Base-by-base conservation (phyloP, 495 filamentous ascomycete species). In the Penicillium coprophilum region DNA sequence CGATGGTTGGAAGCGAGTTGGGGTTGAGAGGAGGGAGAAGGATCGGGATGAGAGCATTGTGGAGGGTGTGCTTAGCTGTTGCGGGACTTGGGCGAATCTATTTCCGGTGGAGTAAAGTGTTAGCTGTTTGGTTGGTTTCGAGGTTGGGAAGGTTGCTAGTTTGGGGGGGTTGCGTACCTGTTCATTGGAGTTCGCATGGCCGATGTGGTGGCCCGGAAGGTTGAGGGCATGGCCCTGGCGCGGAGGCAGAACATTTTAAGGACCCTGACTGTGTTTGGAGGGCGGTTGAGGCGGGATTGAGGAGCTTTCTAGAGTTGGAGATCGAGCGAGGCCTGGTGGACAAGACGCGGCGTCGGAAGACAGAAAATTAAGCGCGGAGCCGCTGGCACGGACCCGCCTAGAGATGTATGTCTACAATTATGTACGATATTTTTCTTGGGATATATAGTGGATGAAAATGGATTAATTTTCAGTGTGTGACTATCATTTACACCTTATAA, bases 291-390 rank as follows among this genome's bases (percentile, higher is more conserved):
- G 47, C 28, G 13, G 38, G 31, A 20, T 57, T 58, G 30, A 50
- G 41, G 46, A 36, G 23, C 31, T 51, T 30, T 11, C 43, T 41
- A 48, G 23, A 48, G 50, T 52, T 59, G 59, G 32, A 43, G 49
- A 49, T 50, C 45, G 28, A 47, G 45, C 58, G 39, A 56, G 59
- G 32, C 39, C 43, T 53, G 58, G 49, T 39, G 34, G 59, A 54
- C 53, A 52, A 53, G 56, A 61, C 65, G 66, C 61, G 61, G 62
- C 56, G 62, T 64, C 55, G 57, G 66, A 66, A 63, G 65, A 69
- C 54, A 64, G 64, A 73, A 73, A 73, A 73, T 70, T 75, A 67
- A 71, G 66, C 69, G 65, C 65, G 67, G 65, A 69, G 61, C 61
- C 63, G 62, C 65, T 56, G 47, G 67, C 70, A 70, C 71, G 67